Base-by-base conservation (phyloP, 2,329 filamentous ascomycete species). In the Botrytis squamosa region DNA sequence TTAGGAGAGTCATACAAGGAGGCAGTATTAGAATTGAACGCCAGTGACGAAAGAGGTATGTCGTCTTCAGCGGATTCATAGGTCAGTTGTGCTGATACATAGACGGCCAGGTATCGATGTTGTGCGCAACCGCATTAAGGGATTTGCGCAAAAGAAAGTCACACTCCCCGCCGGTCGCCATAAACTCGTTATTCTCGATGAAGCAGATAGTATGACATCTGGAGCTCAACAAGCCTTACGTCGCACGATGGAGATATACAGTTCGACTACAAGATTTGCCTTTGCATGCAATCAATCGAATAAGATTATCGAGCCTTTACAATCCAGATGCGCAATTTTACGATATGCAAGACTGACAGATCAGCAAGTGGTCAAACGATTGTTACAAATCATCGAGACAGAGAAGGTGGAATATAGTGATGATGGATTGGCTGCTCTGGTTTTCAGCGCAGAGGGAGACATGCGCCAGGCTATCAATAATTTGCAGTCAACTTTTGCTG, bases 381-480 rank as follows among this genome's bases (percentile, higher is more conserved):
- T 99, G 75, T 85, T 96, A 83, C 95, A 98, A 81, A 96, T 99
- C 78, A 96, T 94, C 81, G 92, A 96, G 81, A 94, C 94, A 1
- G 96, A 99, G 84, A 90, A 93, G 77, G 94, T 98, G 63, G 87
- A 96, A 81, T 93, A 94, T 83, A 95, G 91, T 70, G 96, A 99
- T 79, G 95, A 98, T 82, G 96, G 96, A 0, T 87, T 98, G 74
- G 96, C 95, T 0, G 96, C 96, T n/a, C 86, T 99, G 49, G 94
- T 99, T 1, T 99, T 99, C 85, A 96, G 92, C 76, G 96, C 96
- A 10, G 96, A 99, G 83, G 96, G 96, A 73, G 96, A 99, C 82
- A 99, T 99, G 96, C 90, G 96, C 75, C 96, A 99, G 84, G 96
- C 96, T 52, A 97, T 99, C 86, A 99, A 99, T 85, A 98, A 98